phyloP scores from a whole-genome alignment of 2,329 filamentous ascomycete species.

The Hymenoscyphus albidus region DNA sequence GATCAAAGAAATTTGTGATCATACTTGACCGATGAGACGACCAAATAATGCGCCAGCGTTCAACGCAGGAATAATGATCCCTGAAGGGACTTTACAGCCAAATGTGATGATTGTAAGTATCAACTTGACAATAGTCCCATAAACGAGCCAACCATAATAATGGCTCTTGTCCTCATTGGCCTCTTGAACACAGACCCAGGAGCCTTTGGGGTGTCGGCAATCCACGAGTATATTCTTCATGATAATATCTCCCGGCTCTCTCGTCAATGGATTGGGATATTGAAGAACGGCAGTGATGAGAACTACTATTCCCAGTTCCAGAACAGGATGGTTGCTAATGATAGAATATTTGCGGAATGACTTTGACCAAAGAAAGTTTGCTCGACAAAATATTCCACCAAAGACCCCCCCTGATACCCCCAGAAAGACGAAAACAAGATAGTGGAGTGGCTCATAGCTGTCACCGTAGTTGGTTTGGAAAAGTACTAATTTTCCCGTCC shows the following conservation, averaged over 20 bases:
- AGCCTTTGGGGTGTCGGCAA: constrained; percentile 40
- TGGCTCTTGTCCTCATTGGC: constrained; percentile 34
- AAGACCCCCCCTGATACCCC: constrained; percentile 56
- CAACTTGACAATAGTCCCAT: constrained; percentile 52
- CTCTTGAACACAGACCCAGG: constrained; percentile 52
- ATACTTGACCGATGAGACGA: constrained; percentile 44
- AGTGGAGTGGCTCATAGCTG: constrained; percentile 52
- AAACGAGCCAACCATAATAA: constrained; percentile 49
- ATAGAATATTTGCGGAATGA: constrained; percentile 48
- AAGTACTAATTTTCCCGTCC: constrained; percentile 56
- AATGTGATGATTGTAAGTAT: constrained; percentile 55
- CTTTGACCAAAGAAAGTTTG: constrained; percentile 54
- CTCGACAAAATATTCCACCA: constrained; percentile 55
- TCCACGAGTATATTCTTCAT: constrained; percentile 55
- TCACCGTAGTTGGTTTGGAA: constrained; percentile 58
- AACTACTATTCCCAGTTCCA: constrained; percentile 53
- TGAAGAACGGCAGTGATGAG: constrained; percentile 51
- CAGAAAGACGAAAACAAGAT: constrained; percentile 53
- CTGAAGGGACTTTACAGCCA: constrained; percentile 56
- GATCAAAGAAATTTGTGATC: background rate
- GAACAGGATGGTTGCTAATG: constrained; percentile 52
- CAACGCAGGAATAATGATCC: constrained; percentile 57
- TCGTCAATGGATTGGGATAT: constrained; percentile 52
- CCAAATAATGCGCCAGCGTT: constrained; percentile 57
- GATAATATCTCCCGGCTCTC: constrained; percentile 52